These are phyloP conservation scores for Ogataea thermomethanolica DNA, from an alignment of 805 yeast species.

Conservation along the genomic window DNA sequence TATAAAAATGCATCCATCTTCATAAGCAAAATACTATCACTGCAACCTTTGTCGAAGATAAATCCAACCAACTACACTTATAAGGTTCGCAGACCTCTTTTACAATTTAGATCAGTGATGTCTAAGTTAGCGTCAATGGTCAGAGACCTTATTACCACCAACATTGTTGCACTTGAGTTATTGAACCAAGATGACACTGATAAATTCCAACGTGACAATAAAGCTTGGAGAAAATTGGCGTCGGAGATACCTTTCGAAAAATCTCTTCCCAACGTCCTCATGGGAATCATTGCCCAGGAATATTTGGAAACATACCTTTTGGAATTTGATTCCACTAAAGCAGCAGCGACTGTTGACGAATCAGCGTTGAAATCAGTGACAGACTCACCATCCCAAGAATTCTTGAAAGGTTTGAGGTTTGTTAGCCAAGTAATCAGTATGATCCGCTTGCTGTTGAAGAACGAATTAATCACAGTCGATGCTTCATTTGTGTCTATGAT, in stretches of 20 bases:
- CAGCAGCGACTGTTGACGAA: slow-evolving; percentile 15
- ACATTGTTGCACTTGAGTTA: slow-evolving; percentile 46
- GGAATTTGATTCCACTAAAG: slow-evolving; percentile 15
- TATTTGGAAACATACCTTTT: slow-evolving; percentile 39
- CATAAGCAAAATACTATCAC: slow-evolving; percentile 46
- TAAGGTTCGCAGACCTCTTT: slow-evolving; percentile 63
- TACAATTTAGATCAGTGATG: slow-evolving; percentile 64
- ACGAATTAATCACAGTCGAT: slow-evolving; percentile 16
- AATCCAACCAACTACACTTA: slow-evolving; percentile 58
- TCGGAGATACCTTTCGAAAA: slow-evolving; percentile 58
- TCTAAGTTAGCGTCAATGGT: slow-evolving; percentile 48
- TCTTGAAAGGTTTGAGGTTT: slow-evolving; percentile 22
- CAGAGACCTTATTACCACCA: slow-evolving; percentile 53
- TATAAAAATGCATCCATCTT: slow-evolving; percentile 36
- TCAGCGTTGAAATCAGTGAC: slow-evolving; percentile 17
- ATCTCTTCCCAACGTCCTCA: slow-evolving; percentile 54
- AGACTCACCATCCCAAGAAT: slow-evolving; percentile 21
- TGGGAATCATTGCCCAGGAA: slow-evolving; percentile 57
- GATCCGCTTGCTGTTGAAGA: slow-evolving; percentile 18
- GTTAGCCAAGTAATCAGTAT: slow-evolving; percentile 25
- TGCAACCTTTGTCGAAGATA: slow-evolving; percentile 45
- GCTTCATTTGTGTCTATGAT: slow-evolving; percentile 11
- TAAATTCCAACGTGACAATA: slow-evolving; percentile 41
- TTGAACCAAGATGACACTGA: slow-evolving; percentile 51
- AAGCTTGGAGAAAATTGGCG: slow-evolving; percentile 58